A percentile compares a stretch with the other conserved stretches of the same genome.
phyloP scores from a whole-genome alignment of 2,329 filamentous ascomycete species.

The Sporothrix curviconia region DNA sequence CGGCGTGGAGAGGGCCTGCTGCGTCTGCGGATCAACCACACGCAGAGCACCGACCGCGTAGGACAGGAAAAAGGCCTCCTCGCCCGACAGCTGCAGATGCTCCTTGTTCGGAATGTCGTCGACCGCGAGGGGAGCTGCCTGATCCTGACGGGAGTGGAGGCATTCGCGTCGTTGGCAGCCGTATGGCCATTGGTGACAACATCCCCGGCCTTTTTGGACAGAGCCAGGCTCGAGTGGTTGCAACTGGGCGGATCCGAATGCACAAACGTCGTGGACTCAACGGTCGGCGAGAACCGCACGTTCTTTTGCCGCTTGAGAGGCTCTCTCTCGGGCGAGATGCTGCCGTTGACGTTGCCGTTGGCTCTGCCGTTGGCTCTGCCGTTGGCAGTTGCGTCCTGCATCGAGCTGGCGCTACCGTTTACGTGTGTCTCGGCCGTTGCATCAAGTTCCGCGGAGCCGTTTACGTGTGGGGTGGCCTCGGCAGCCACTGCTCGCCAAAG shows the following conservation, averaged over 20 bases:
- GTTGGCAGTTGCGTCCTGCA: background rate
- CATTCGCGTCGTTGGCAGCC: no score
- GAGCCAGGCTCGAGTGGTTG: constrained; percentile 11
- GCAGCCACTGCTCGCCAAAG: background rate
- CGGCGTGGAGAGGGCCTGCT: constrained; percentile 41
- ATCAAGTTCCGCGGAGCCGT: background rate
- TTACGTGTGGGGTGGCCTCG: background rate
- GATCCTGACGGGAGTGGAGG: no score
- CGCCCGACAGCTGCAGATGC: constrained; percentile 82
- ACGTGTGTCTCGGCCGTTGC: background rate
- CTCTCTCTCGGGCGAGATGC: background rate
- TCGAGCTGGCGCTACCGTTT: background rate
- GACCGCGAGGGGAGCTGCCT: no score
- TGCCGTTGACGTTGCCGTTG: background rate
- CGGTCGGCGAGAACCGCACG: constrained; percentile 62
- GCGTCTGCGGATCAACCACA: constrained; percentile 47
- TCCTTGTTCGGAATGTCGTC: constrained; percentile 51
- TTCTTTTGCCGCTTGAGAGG: constrained; percentile 49
- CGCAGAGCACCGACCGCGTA: constrained; percentile 72
- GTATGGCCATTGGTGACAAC: background rate
- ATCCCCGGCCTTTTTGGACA: background rate
- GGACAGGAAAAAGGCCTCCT: constrained; percentile 85
- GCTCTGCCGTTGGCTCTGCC: background rate
- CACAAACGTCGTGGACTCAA: constrained; percentile 58
- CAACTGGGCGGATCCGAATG: constrained; percentile 46